Base-by-base conservation (phyloP, 2,329 filamentous ascomycete genomes). In the Bipolaris oryzae region DNA sequence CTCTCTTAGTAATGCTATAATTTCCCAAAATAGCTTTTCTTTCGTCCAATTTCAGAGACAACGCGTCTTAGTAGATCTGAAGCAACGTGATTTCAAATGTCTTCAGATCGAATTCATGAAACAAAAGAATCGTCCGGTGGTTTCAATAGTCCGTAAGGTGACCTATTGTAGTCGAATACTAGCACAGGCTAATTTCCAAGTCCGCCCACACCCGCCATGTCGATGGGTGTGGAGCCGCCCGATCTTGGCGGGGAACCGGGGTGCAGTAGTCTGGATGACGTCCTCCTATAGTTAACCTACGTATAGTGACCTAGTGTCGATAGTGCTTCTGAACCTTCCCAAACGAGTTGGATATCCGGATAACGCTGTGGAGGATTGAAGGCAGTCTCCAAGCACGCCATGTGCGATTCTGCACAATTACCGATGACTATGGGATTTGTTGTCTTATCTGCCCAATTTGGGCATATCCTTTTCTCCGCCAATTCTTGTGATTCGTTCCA, bases 151-250 rank as follows among this genome's bases (percentile, higher is more conserved):
- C 33, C 31, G n/a, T 9, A 18, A 11, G 21, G 45, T 18, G 21
- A 18, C 7, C 15, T 48, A 15, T 5, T 37, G 21, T 48, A 10
- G 15, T 31, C 34, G 21, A 38, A 5, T 38, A 23, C 11, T 28
- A 25, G 44, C 34, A 48, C n/a, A 48, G 45, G 34, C 33, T 48
- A 48, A 48, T 48, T 18, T 48, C 45, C n/a, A 16, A 13, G 15
- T 38, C 16, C 28, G 10, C 28, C 10, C 28, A 31, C 23, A 28
- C 34, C 28, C 21, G 20, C 33, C 20, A 38, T 28, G 33, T 10
- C 34, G 25, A 10, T 37, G 33, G 5, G 34, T 25, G 34, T 38
- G 45, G n/a, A 28, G 34, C 21, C 21, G 33, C 21, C n/a, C 28
- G 20, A 13, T 37, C 34, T 48, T 38, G 45, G 34, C 23, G 21